phyloP scores from a whole-genome alignment of 306 rosid genomes.

The Vigna mungo region DNA sequence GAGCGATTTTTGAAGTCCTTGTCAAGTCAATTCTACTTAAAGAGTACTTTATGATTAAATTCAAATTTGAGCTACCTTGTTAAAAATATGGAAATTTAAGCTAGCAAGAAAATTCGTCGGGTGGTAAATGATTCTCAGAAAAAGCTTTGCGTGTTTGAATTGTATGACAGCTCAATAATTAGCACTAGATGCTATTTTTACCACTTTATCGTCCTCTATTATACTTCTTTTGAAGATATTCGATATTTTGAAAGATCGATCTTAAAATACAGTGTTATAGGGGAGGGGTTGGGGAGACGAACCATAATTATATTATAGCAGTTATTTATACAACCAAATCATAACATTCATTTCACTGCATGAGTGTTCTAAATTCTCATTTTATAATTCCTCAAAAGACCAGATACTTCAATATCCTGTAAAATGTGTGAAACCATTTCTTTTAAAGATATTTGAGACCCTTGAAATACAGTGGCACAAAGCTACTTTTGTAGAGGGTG shows the following conservation, averaged over 20 bases:
- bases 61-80: background rate
- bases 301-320: background rate
- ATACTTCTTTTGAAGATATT: background rate
- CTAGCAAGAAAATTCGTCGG: background rate
- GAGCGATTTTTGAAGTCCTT: background rate
- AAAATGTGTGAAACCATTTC: too few relatives aligned
- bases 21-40: background rate
- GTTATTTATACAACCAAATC: too few relatives aligned
- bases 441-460: background rate
- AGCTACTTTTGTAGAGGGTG: background rate
- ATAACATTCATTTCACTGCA: too few relatives aligned
- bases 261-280: background rate
- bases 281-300: background rate
- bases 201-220: background rate
- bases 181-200: background rate
- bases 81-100: too few relatives aligned
- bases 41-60: background rate
- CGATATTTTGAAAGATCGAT: background rate
- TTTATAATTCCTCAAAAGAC: background rate
- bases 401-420: too few relatives aligned
- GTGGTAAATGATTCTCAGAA: background rate
- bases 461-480: background rate
- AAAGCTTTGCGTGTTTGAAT: background rate
- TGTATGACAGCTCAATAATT: background rate
- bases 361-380: background rate